Evolutionary conservation across 176 grass and related monocot species (phyloP), one percentile per base, ranked within the genome.

Genomic region (Elaeis guineensis): DNA sequence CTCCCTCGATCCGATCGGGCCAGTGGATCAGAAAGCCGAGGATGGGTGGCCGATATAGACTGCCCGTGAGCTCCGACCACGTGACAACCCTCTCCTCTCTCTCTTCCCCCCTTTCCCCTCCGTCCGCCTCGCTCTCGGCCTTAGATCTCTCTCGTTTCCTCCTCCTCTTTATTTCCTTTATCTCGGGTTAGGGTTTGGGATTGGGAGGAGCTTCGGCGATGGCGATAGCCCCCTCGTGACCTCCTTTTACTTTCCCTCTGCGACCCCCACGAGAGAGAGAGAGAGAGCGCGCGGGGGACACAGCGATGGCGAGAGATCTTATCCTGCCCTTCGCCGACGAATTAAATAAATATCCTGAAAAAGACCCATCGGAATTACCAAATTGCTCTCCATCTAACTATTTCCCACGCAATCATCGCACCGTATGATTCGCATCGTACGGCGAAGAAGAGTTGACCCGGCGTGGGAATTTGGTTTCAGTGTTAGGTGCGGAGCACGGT

Each of bases 161-260:
- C 35, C 25, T 32, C 58, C 58, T 39, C n/a, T 30, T 29, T 30
- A 6, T 59, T 11, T 59, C 22, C 12, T 16, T 28, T 28, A 17
- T 60, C 25, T 60, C 25, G 58, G 58, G 58, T 39, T 61, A 61
- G 25, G 58, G 58, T 61, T 61, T 61, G 25, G 6, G 15, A 60
- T 60, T 32, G 22, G 24, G 35, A 44, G 16, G 66, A 55, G 66
- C 19, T 32, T 24, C 17, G 29, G 66, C 24, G 66, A 67, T 51
- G 65, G 63, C 18, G 56, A 68, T 52, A 58, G 57, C 48, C 50
- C 52, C 32, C 69, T 50, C 75, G 75, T 77, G 75, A 77, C 75
- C 30, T 58, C 44, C 75, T 69, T 63, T 77, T 70, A 26, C 49
- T 51, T 77, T 69, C 52, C 63, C 62, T 50, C 65, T 12, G 54